Base-by-base conservation (phyloP, 495 filamentous ascomycete genomes). In the Halenospora varia region DNA sequence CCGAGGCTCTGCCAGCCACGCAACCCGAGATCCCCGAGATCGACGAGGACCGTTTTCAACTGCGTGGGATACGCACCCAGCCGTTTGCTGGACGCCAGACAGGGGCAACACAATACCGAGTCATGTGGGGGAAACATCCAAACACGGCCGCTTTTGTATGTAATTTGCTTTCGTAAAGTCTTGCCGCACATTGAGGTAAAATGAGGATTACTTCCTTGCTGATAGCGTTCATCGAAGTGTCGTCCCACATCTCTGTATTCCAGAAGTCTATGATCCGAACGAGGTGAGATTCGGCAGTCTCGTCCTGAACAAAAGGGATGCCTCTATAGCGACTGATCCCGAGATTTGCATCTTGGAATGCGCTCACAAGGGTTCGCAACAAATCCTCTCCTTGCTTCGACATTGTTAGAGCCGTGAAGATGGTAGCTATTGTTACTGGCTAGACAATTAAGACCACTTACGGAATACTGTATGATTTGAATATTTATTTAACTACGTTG, bases 151-250 rank as follows among this genome's bases (percentile, higher is more conserved):
- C 40, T 24, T 46, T 55, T 4, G 20, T 17, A 46, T 46, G 11
- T 55, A 55, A 13, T 9, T 20, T 19, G 52, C 19, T 20, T 46
- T 55, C 39, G 52, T 55, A 55, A 19, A 55, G 52, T 10, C 52
- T 55, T 55, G 52, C 52, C 20, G 20, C 39, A 55, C 39, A 55
- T 45, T 55, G 20, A 23, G 46, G 52, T 55, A 55, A 24, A 55
- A 39, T 55, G 24, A 44, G 52, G 52, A 55, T 35, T 46, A 55
- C 52, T n/a, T 55, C 52, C 39, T 55, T 55, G 20, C 52, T 55
- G 22, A 55, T 46, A 46, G 52, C 29, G 17, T 55, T 55, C n/a
- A 39, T 46, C 25, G 25, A 44, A 45, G 19, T 10, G 40, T 55
- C 39, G 22, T 55, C 29, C 29, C 39, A 55, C 18, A 55, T 55